Evolutionary conservation across 495 filamentous ascomycete genomes (phyloP).

Genomic region (Ascodesmis nigricans): DNA sequence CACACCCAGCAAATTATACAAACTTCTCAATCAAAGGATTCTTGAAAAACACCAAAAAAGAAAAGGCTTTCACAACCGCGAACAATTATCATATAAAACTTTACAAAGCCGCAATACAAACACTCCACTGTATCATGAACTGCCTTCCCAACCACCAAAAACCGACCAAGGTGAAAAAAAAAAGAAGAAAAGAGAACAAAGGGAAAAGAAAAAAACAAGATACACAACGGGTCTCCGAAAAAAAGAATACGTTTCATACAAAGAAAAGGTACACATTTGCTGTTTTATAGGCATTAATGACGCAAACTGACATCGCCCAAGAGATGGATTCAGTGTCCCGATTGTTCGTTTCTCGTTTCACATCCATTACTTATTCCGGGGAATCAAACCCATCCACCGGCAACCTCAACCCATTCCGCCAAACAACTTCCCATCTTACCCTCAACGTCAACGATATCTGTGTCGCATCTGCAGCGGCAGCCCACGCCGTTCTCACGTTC

Average conservation of each 20-base stretch:
- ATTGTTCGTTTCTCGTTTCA: too few relatives aligned
- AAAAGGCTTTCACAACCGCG: neutral
- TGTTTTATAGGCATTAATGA: too few relatives aligned
- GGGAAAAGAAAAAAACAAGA: constrained; percentile 17
- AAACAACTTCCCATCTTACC: constrained; percentile 90
- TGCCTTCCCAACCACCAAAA: too few relatives aligned
- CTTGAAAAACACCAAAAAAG: too few relatives aligned
- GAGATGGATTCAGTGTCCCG: too few relatives aligned
- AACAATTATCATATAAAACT: constrained; percentile 1
- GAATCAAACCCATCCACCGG: constrained; percentile 86
- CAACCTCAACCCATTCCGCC: constrained; percentile 91
- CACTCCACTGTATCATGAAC: too few relatives aligned
- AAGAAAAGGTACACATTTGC: constrained; percentile 12
- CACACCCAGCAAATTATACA: too few relatives aligned
- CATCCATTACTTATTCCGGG: constrained; percentile 25
- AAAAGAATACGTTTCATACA: too few relatives aligned
- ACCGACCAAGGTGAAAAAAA: constrained; percentile 4
- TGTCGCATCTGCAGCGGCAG: constrained; percentile 91
- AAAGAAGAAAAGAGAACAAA: constrained; percentile 10
- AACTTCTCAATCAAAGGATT: too few relatives aligned
- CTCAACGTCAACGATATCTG: constrained; percentile 95
- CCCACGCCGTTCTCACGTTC: constrained; percentile 93
- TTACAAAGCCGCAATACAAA: too few relatives aligned
- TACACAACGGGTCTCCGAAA: too few relatives aligned
- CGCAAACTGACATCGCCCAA: too few relatives aligned